Conservation (phyloP, 768 basidiomycete genomes). For the Xerocomellus dryophilus region DNA sequence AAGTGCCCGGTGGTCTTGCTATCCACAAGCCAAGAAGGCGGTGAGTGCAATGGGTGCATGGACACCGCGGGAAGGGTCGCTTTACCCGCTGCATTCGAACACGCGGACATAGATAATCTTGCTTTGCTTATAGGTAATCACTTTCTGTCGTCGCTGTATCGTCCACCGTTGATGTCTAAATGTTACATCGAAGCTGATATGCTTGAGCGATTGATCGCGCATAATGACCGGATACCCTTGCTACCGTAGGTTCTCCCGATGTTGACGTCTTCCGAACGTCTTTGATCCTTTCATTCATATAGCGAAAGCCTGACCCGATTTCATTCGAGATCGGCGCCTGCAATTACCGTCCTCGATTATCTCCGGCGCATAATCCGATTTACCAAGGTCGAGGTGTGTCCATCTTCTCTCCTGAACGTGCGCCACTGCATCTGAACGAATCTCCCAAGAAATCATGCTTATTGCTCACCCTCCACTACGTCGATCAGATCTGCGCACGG, state of each 20-base stretch:
- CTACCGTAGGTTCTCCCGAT: constrained; percentile 57
- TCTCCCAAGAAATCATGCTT: constrained; percentile 66
- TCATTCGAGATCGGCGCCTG: constrained; percentile 89
- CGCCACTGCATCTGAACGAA: constrained; percentile 5
- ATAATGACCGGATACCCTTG: constrained; percentile 95
- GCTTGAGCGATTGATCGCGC: constrained; percentile 89
- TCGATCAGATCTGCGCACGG: constrained; percentile 89
- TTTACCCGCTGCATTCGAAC: constrained; percentile 81
- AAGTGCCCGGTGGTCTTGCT: neutral
- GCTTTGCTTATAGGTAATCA: constrained; percentile 81
- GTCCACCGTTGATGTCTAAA: constrained; percentile 15
- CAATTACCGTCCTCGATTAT: constrained; percentile 88
- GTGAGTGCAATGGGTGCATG: constrained; percentile 73
- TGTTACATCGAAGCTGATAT: constrained; percentile 70
- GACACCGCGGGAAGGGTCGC: constrained; percentile 73
- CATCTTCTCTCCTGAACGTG: neutral
- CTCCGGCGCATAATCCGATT: constrained; percentile 90
- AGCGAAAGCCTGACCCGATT: constrained; percentile 93
- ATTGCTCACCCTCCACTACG: constrained; percentile 81
- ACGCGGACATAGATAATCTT: constrained; percentile 77
- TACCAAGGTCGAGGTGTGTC: constrained; percentile 88
- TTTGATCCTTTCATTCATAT: constrained; percentile 23
- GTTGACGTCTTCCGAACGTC: constrained; percentile 8
- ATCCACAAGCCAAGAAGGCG: constrained; percentile 29
- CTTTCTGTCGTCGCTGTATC: constrained; percentile 24